These are phyloP conservation scores for Magnolia changhungtana DNA, from an alignment of 164 flowering plant species.

Conservation along the genomic window DNA sequence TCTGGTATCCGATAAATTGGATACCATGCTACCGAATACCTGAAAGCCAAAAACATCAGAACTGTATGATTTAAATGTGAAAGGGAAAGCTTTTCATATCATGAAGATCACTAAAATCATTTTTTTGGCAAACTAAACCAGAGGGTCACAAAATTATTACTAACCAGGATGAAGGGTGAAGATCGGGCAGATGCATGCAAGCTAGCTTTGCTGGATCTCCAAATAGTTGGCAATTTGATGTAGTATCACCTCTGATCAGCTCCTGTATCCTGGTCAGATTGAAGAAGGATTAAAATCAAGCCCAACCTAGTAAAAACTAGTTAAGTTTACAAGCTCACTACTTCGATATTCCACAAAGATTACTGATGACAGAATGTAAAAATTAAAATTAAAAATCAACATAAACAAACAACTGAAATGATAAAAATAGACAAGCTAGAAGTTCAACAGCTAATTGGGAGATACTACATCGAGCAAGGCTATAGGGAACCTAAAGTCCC, in stretches of 20 bases:
- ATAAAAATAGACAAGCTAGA: not conserved
- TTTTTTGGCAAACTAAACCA: not conserved
- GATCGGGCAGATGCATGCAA: conserved; percentile 41
- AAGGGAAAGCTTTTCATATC: not conserved
- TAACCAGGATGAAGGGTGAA: conserved; percentile 76
- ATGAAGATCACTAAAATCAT: not conserved
- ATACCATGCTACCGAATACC: conserved; percentile 91
- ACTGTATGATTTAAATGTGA: not conserved
- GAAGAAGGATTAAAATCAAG: not conserved
- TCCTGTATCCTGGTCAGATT: conserved; percentile 51
- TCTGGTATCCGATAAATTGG: conserved; percentile 81
- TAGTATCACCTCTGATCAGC: conserved; percentile 34
- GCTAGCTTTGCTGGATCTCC: conserved; percentile 54
- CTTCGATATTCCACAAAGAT: not conserved
- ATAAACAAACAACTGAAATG: too few species aligned
- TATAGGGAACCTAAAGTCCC: not conserved
- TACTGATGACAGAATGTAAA: not conserved
- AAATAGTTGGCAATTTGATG: conserved; percentile 24
- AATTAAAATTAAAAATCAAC: too few species aligned
- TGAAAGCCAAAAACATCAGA: conserved; percentile 26
- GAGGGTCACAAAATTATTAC: conserved; percentile 14
- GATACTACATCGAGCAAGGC: not conserved
- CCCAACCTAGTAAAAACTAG: not conserved
- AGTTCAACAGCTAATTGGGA: not conserved
- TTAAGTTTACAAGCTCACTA: not conserved